phyloP scores from a whole-genome alignment of 108 stramenopile genomes.

The Nitzschia inconspicua region DNA sequence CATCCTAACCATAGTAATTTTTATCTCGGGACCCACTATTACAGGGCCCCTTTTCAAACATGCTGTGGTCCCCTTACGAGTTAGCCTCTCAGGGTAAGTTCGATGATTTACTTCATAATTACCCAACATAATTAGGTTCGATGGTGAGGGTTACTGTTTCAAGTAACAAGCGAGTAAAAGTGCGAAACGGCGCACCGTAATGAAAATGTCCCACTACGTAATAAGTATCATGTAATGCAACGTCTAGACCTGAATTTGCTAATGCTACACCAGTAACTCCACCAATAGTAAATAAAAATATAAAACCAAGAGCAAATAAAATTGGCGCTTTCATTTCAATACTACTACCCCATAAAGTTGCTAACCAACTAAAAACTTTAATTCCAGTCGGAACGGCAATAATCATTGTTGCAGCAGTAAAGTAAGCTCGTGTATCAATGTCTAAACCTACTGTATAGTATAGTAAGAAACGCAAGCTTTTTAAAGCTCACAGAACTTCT shows the following conservation, averaged over 20 bases:
- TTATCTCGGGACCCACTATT: too few species aligned
- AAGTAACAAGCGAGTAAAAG: too few species aligned
- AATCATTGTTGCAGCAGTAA: neutral
- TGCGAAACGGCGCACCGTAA: too few species aligned
- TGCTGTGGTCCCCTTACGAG: too few species aligned
- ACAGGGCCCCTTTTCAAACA: too few species aligned
- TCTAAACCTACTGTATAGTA: neutral
- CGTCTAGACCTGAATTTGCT: neutral
- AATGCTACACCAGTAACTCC: neutral
- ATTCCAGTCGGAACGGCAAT: neutral
- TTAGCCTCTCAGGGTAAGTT: too few species aligned
- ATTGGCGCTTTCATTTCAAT: neutral
- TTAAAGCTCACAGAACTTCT: too few species aligned
- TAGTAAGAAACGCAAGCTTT: too few species aligned
- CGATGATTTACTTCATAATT: too few species aligned
- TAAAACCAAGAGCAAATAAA: neutral
- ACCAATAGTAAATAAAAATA: neutral
- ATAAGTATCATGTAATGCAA: neutral
- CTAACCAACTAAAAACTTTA: neutral
- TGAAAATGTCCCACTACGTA: neutral
- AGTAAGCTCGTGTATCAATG: neutral
- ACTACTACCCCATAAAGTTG: neutral
- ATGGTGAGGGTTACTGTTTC: too few species aligned
- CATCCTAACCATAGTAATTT: too few species aligned
- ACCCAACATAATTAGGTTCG: too few species aligned